These are phyloP conservation scores for Lasiosphaeria miniovina DNA, from an alignment of 495 filamentous ascomycete species.

Conservation along the genomic window DNA sequence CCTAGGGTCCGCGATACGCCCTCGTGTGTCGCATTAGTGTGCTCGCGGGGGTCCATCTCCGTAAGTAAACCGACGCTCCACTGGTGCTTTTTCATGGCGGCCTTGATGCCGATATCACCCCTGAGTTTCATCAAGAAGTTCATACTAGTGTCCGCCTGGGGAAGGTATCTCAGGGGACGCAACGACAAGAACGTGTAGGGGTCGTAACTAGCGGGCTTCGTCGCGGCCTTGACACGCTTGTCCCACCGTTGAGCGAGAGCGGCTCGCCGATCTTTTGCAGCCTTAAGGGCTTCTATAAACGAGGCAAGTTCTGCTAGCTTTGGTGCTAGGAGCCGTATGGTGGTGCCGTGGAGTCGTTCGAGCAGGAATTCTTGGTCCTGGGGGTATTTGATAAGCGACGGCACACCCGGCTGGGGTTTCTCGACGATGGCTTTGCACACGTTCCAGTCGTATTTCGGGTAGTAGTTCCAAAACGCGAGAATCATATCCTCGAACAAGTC, in stretches of 20 bases:
- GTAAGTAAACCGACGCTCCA: slow-evolving; percentile 86
- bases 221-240: no score
- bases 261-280: slow-evolving; percentile 13
- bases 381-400: slow-evolving; percentile 31
- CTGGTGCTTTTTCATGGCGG: slow-evolving; percentile 75
- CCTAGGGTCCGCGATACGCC: slow-evolving; percentile 71
- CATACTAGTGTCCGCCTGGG: slow-evolving; percentile 62
- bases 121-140: slow-evolving; percentile 74
- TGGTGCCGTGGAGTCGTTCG: slow-evolving; percentile 50
- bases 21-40: slow-evolving; percentile 68
- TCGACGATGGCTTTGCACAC: slow-evolving; percentile 30
- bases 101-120: slow-evolving; percentile 79
- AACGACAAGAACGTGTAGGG: slow-evolving; percentile 73
- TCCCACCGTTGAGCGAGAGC: no score
- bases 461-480: slow-evolving; percentile 10
- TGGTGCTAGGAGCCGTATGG: slow-evolving; percentile 62
- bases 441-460: slow-evolving; percentile 32
- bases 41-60: slow-evolving; percentile 87
- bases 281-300: slow-evolving; percentile 41
- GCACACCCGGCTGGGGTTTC: slow-evolving; percentile 17
- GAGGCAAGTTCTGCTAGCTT: slow-evolving; percentile 50
- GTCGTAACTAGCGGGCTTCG: no score
- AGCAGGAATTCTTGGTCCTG: slow-evolving; percentile 38
- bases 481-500: slow-evolving; percentile 23
- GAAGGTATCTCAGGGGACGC: slow-evolving; percentile 75